Base-by-base conservation (phyloP, 805 yeast genomes). In the Saccharomycopsis sp. region DNA sequence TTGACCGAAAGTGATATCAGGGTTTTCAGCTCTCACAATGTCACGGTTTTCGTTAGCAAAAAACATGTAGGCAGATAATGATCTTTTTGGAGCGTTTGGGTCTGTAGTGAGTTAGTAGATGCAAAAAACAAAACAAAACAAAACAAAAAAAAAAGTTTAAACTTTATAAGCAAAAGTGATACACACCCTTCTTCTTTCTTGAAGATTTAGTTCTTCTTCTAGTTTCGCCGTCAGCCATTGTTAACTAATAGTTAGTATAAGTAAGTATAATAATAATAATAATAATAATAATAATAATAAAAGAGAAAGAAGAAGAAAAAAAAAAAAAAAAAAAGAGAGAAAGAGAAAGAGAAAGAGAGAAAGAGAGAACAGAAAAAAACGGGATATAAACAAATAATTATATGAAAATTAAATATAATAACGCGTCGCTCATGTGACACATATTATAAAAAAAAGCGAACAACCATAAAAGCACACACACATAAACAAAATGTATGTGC, bases 71-170 rank as follows among this genome's bases (percentile, higher is more conserved):
- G 97, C 96, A 50, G 97, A 87, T 64, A 93, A 72, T 21, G 97
- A 87, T 70, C 97, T 86, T 86, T 93, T 93, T 67, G 98, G 98
- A 54, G 98, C 98, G 68, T 90, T 89, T 72, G 98, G 96, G 67
- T 86, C 95, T 60, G 14, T 2, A 22, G 36, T 22, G 7, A n/a
- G 46, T 52, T 49, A 45, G 28, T n/a, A 38, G 39, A 34, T 26
- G 26, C 16, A 36, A 27, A 7, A 11, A 16, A 21, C 19, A 22
- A 19, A 21, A 17, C n/a, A 27, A 35, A 11, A 24, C 11, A 23
- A 29, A 9, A 39, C 27, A 22, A 31, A 9, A 22, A 16, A 19
- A 20, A 21, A 11, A 20, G 34, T 11, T 27, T 27, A 20, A 20
- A 14, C 20, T 31, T 31, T 31, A 20, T 7, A 17, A 31, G 7